Evolutionary conservation across 2,329 filamentous ascomycete genomes (phyloP).

Genomic region (Penicillium sp.): DNA sequence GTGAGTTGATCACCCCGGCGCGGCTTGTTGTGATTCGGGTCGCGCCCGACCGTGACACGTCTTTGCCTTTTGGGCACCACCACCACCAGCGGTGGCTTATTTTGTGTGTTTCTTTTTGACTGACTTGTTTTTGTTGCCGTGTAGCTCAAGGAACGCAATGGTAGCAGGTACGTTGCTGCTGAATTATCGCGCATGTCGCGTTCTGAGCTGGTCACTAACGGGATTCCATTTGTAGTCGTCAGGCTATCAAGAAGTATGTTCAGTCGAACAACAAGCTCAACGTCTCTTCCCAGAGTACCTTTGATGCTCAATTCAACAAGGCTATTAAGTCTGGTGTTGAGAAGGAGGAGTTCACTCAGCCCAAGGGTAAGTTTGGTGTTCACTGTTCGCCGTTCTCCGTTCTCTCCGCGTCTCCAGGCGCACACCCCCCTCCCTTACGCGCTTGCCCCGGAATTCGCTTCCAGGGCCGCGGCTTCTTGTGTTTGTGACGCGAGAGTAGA

Average conservation of each 20-base stretch:
- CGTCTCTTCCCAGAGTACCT: constrained; percentile 56
- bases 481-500: no score
- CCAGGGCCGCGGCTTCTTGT: background rate
- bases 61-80: constrained; percentile 26
- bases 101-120: constrained; percentile 36
- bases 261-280: constrained; percentile 69
- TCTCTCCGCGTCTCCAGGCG: no score
- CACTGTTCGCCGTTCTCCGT: no score
- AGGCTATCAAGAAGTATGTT: constrained; percentile 75
- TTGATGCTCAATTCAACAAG: constrained; percentile 81
- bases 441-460: background rate
- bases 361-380: constrained; percentile 71
- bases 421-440: background rate
- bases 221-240: constrained; percentile 56
- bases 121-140: constrained; percentile 48
- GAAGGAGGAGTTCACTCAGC: constrained; percentile 82
- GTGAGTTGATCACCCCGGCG: constrained; percentile 63
- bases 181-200: constrained; percentile 26
- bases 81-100: constrained; percentile 22
- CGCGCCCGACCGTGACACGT: constrained; percentile 43
- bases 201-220: constrained; percentile 27
- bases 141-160: constrained; percentile 71
- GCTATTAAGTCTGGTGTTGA: constrained; percentile 80
- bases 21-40: constrained; percentile 42
- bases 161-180: constrained; percentile 63